Evolutionary conservation across 345 rosid genomes (phyloP), one percentile per base, ranked within the genome.

Genomic region (Bruguiera sexangula): DNA sequence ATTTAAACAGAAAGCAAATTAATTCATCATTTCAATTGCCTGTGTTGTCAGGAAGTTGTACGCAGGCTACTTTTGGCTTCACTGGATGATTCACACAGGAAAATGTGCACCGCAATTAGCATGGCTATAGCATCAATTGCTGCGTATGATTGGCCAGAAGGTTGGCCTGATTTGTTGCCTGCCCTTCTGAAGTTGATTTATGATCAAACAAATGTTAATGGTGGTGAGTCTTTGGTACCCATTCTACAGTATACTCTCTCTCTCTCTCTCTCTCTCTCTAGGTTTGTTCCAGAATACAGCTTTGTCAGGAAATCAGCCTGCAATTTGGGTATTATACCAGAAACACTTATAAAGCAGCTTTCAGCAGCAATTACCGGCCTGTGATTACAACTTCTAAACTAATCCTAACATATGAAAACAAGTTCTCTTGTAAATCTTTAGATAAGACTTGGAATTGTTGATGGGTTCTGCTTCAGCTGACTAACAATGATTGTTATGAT

Each of bases 71-170:
- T 91, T 60, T 76, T 94, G 81, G 79, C 76, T 32, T 82, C 95
- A 22, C 67, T 91, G 84, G 93, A 85, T 76, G 97, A 94, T 77
- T 74, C 91, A 71, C 86, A 88, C 34, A 69, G 89, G 70, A 94
- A 88, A 84, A 86, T 94, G 54, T 89, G 90, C 82, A 91, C 95
- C 0, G 97, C 97, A 59, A 78, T 87, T 31, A 85, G 98, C 69
- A 85, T 94, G 92, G 96, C 93, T 75, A 80, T 89, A 68, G 90
- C 95, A 22, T 82, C 97, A 18, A 74, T 88, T 73, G 97, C 95
- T 10, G 82, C 67, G 22, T 82, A 87, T 82, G 98, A 94, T 74
- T 94, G 97, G 98, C 97, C 96, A 43, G 96, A 94, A 76, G 87
- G 82, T 63, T 91, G 98, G 96, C 90, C 90, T 74, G 90, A 94